A percentile compares a stretch with the other conserved stretches of the same genome.
These are phyloP conservation scores for Iris macrosiphon DNA, from an alignment of 106 monocot genomes.

Conservation along the genomic window DNA sequence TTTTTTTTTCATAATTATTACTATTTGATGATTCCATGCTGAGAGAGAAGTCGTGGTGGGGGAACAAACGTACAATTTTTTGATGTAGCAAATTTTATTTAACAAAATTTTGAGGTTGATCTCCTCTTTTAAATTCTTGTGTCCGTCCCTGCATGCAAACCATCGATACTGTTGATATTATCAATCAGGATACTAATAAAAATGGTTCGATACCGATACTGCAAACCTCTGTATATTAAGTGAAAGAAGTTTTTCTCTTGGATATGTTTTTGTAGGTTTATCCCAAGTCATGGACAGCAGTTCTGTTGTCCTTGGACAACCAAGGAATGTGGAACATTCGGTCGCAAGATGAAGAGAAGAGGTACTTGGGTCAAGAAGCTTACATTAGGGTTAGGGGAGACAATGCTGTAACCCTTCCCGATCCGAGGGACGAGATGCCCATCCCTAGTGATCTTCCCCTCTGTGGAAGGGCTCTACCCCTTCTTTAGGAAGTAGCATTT, in stretches of 20 bases:
- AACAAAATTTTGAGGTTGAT: too few species aligned
- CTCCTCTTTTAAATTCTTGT: too few species aligned
- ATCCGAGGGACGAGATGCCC: conserved; percentile 18
- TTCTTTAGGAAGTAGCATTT: too few species aligned
- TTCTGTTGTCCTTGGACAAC: conserved; percentile 4
- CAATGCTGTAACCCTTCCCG: background rate
- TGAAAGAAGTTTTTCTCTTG: conserved; percentile 22
- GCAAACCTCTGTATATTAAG: conserved; percentile 10
- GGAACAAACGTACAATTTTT: too few species aligned
- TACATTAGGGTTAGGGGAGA: conserved; percentile 17
- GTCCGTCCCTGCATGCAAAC: too few species aligned
- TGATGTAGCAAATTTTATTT: too few species aligned
- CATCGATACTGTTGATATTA: too few species aligned
- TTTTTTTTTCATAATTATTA: too few species aligned
- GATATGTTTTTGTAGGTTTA: conserved; percentile 19
- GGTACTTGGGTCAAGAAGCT: conserved; percentile 4
- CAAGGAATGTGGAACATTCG: conserved; percentile 7
- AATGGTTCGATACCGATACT: too few species aligned
- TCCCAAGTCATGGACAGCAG: background rate
- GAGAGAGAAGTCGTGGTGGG: too few species aligned
- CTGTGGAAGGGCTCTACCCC: conserved; percentile 27
- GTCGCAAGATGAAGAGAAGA: conserved; percentile 2
- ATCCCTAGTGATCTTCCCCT: conserved; percentile 16
- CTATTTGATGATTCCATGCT: too few species aligned
- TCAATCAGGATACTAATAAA: too few species aligned